These are phyloP conservation scores for Phytophthora meadii DNA, from an alignment of 352 stramenopile species.

Conservation along the genomic window DNA sequence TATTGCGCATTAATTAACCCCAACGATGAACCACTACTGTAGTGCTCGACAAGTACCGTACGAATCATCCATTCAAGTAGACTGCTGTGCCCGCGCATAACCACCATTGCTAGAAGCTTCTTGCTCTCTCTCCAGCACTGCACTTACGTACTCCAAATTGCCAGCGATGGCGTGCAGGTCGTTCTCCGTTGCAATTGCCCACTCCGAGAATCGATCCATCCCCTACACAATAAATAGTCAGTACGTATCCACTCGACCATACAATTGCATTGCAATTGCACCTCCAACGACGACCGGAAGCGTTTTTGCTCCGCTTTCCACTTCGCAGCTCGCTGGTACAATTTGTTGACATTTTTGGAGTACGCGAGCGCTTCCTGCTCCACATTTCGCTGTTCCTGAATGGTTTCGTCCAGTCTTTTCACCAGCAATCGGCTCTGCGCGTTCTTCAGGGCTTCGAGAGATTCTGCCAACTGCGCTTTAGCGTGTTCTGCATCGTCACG, in stretches of 20 bases:
- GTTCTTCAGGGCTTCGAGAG: slow-evolving; percentile 47
- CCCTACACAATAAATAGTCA: slow-evolving; percentile 27
- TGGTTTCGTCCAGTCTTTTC: slow-evolving; percentile 57
- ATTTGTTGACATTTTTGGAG: slow-evolving; percentile 61
- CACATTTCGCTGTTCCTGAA: slow-evolving; percentile 59
- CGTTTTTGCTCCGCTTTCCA: slow-evolving; percentile 77
- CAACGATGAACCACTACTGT: neutral
- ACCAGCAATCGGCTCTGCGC: slow-evolving; percentile 49
- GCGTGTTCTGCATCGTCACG: slow-evolving; percentile 36
- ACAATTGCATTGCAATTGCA: slow-evolving; percentile 14
- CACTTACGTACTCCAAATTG: slow-evolving; percentile 75
- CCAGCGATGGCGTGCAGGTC: slow-evolving; percentile 63
- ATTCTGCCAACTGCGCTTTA: slow-evolving; percentile 43
- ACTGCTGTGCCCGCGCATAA: slow-evolving; percentile 31
- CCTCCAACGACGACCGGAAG: slow-evolving; percentile 53
- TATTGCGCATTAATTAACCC: slow-evolving; percentile 19
- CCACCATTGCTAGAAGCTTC: slow-evolving; percentile 28
- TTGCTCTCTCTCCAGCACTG: slow-evolving; percentile 68
- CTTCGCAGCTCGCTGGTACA: slow-evolving; percentile 54
- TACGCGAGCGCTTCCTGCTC: slow-evolving; percentile 68
- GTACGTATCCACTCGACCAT: neutral
- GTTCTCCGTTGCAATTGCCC: slow-evolving; percentile 51
- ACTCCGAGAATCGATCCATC: slow-evolving; percentile 64
- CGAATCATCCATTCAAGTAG: slow-evolving; percentile 8
- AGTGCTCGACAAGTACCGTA: neutral